These are phyloP conservation scores for Xylariaceae sp. DNA, from an alignment of 2,329 filamentous ascomycete species.

Conservation along the genomic window DNA sequence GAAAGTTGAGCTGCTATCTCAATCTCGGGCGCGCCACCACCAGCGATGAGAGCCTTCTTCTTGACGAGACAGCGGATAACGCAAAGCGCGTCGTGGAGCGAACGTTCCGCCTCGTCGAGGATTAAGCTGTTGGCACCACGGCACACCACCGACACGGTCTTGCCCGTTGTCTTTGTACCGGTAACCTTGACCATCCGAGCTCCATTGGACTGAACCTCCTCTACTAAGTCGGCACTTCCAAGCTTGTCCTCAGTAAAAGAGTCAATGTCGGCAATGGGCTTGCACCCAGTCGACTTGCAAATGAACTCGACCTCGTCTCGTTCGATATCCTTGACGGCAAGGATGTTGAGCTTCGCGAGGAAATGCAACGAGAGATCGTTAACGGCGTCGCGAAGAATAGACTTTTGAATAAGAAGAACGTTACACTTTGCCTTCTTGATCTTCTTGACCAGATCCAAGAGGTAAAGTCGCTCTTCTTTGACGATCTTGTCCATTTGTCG, in stretches of 20 bases:
- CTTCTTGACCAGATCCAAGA: conserved; percentile 99
- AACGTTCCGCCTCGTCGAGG: conserved; percentile 93
- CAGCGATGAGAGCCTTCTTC: conserved; percentile 98
- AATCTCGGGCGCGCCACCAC: conserved; percentile 93
- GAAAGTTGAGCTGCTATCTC: conserved; percentile 86
- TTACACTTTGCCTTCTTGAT: conserved; percentile 99
- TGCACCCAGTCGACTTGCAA: conserved; percentile 98
- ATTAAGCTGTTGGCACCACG: conserved; percentile 92
- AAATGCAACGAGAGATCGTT: conserved; percentile 98
- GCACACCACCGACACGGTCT: conserved; percentile 91
- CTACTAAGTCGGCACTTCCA: conserved; percentile 84
- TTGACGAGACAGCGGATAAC: conserved; percentile 97
- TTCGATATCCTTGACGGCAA: conserved; percentile 96
- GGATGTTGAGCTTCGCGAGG: conserved; percentile 91
- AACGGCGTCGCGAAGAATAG: conserved; percentile 92
- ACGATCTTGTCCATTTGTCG: conserved; percentile 99
- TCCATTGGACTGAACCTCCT: conserved; percentile 82
- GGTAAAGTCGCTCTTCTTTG: conserved; percentile 96
- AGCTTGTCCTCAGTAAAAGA: conserved; percentile 99
- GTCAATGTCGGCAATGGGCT: conserved; percentile 96
- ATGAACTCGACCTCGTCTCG: conserved; percentile 98
- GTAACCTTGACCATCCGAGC: conserved; percentile 93
- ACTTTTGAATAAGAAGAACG: conserved; percentile 96
- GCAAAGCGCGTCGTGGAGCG: conserved; percentile 93
- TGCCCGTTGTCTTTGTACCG: conserved; percentile 74